phyloP scores from a whole-genome alignment of 2,329 filamentous ascomycete species.

The Truncatella angustata region DNA sequence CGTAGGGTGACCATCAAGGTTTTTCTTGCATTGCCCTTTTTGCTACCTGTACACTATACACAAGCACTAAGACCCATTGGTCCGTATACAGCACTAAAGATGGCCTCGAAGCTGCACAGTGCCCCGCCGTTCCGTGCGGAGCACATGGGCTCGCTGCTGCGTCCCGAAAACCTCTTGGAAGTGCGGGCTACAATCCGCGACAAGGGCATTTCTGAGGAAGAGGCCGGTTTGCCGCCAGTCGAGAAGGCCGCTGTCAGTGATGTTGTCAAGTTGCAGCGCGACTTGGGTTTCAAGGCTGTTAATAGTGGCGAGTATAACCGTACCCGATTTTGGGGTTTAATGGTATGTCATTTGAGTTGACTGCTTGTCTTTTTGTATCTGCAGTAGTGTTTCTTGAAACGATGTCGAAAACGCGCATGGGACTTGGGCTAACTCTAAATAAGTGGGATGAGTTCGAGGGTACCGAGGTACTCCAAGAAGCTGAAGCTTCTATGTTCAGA shows the following conservation, averaged over 20 bases:
- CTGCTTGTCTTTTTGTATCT: too few species aligned
- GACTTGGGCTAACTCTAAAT: too few species aligned
- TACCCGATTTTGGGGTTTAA: conserved; percentile 50
- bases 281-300: conserved; percentile 64
- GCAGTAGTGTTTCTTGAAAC: too few species aligned
- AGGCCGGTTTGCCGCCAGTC: conserved; percentile 53
- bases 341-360: conserved; percentile 18
- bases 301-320: conserved; percentile 69
- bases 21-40: background rate
- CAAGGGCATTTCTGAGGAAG: conserved; percentile 49
- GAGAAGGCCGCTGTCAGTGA: conserved; percentile 66
- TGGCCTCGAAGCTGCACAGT: conserved; percentile 8
- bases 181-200: conserved; percentile 60
- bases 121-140: conserved; percentile 68
- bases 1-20: background rate
- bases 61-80: background rate
- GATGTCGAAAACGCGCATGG: background rate
- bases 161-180: conserved; percentile 63
- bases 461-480: conserved; percentile 46
- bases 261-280: conserved; percentile 66
- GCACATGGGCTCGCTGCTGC: conserved; percentile 71
- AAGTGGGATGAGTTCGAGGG: conserved; percentile 52
- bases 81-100: background rate
- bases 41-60: background rate
- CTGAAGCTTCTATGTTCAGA: conserved; percentile 50